Conservation (phyloP, 805 yeast genomes). For the Cyberlindnera maritima region DNA sequence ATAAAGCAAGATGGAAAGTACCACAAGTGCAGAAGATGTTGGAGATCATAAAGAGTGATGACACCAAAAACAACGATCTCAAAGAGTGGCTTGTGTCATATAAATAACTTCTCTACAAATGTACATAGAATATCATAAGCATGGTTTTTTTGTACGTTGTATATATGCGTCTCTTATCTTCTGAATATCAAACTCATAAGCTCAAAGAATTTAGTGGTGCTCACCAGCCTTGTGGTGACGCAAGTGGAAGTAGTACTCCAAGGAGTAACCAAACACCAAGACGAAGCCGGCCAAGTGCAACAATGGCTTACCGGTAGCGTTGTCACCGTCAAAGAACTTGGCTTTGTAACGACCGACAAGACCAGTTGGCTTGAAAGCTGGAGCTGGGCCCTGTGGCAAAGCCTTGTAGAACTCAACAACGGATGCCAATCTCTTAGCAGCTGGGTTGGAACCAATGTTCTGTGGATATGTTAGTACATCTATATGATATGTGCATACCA, state of each 20-base stretch:
- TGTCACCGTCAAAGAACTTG: conserved; percentile 79
- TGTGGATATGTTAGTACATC: conserved; percentile 31
- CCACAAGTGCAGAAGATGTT: conserved; percentile 49
- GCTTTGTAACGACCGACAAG: conserved; percentile 78
- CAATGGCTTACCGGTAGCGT: conserved; percentile 81
- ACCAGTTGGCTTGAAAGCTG: conserved; percentile 66
- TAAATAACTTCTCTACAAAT: neutral
- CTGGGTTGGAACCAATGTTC: conserved; percentile 94
- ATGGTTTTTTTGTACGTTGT: no score
- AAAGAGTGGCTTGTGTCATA: conserved; percentile 9
- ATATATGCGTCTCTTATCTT: neutral
- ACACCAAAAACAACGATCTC: conserved; percentile 4
- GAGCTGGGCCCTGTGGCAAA: conserved; percentile 91
- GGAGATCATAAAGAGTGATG: conserved; percentile 22
- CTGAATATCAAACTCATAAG: conserved; percentile 11
- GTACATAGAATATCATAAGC: conserved; percentile 1
- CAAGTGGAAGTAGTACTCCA: conserved; percentile 92
- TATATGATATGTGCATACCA: no score
- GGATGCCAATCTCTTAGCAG: conserved; percentile 94
- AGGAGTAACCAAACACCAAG: conserved; percentile 77
- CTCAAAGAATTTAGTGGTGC: conserved; percentile 31
- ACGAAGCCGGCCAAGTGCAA: conserved; percentile 70
- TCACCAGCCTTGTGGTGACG: conserved; percentile 53
- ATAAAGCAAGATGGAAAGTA: conserved; percentile 61
- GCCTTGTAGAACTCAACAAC: conserved; percentile 95